These are phyloP conservation scores for Trametes villosa DNA, from an alignment of 768 basidiomycete genomes.

Conservation along the genomic window DNA sequence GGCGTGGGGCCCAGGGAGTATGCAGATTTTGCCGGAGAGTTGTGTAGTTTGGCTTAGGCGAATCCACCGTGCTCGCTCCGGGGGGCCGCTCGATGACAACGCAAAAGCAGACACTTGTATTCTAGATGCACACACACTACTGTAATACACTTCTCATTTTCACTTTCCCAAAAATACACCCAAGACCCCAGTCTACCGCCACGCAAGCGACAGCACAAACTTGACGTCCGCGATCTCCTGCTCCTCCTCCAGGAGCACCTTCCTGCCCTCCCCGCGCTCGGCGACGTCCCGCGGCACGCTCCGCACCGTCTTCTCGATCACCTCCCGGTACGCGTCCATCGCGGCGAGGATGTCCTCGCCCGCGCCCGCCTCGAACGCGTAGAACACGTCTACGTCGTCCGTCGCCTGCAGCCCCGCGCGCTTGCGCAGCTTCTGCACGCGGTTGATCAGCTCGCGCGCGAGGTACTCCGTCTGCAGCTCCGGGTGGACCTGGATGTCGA, in stretches of 20 bases:
- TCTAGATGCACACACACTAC: conserved; percentile 35
- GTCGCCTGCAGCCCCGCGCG: conserved; percentile 94
- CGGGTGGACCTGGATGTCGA: conserved; percentile 86
- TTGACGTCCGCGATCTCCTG: conserved; percentile 83
- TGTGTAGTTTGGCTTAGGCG: too few species aligned
- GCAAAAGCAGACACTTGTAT: conserved; percentile 31
- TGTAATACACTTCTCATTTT: conserved; percentile 37
- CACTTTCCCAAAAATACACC: conserved; percentile 10
- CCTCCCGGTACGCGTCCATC: conserved; percentile 65
- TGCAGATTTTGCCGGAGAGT: too few species aligned
- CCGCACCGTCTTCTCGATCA: conserved; percentile 76
- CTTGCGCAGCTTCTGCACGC: conserved; percentile 94
- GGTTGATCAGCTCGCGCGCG: conserved; percentile 87
- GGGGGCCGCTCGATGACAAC: conserved; percentile 26
- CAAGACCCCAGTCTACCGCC: conserved; percentile 40
- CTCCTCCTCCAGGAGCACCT: conserved; percentile 80
- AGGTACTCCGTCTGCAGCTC: conserved; percentile 89
- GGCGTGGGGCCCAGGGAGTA: too few species aligned
- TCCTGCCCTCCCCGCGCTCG: conserved; percentile 50
- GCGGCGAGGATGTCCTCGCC: conserved; percentile 69
- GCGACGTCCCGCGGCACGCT: conserved; percentile 66
- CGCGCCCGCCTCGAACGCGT: conserved; percentile 71
- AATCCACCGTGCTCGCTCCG: too few species aligned
- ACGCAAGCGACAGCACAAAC: conserved; percentile 72
- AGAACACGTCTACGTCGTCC: conserved; percentile 90